These are phyloP conservation scores for Acacia concinna DNA, from an alignment of 331 rosid genomes.

Conservation along the genomic window DNA sequence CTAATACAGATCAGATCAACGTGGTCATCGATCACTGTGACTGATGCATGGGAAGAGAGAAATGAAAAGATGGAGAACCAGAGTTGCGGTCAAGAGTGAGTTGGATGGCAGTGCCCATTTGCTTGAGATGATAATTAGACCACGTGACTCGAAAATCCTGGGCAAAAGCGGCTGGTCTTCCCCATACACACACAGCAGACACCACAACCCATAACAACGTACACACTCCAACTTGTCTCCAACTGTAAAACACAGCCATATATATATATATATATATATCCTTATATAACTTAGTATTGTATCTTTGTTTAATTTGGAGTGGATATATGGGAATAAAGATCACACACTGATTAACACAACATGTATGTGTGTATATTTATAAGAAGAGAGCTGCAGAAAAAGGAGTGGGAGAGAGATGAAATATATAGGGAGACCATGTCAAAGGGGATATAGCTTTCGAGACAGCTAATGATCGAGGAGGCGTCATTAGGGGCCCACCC, in stretches of 20 bases:
- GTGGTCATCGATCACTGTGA: neutral
- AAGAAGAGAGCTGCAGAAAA: neutral
- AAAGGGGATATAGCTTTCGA: neutral
- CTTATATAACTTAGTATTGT: neutral
- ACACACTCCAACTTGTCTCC: slow-evolving; percentile 18
- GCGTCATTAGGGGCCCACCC: neutral
- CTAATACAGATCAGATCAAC: too few species aligned
- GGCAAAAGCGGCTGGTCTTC: slow-evolving; percentile 69
- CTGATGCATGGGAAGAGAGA: neutral
- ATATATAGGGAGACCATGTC: neutral
- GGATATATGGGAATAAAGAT: slow-evolving; percentile 29
- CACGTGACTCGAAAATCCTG: slow-evolving; percentile 71
- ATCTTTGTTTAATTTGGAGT: slow-evolving; percentile 24
- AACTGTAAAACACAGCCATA: slow-evolving; percentile 33
- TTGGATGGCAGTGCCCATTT: slow-evolving; percentile 72
- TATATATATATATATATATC: slow-evolving; percentile 4
- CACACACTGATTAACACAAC: neutral
- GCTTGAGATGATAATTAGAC: slow-evolving; percentile 72
- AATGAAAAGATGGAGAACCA: slow-evolving; percentile 24
- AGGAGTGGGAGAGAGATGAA: neutral
- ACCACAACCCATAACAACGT: slow-evolving; percentile 37
- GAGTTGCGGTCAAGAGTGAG: slow-evolving; percentile 78
- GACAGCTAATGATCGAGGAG: neutral
- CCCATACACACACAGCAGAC: slow-evolving; percentile 41
- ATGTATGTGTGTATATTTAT: neutral